Evolutionary conservation across 805 yeast species (phyloP).

Genomic region (Candida coleopterorum): DNA sequence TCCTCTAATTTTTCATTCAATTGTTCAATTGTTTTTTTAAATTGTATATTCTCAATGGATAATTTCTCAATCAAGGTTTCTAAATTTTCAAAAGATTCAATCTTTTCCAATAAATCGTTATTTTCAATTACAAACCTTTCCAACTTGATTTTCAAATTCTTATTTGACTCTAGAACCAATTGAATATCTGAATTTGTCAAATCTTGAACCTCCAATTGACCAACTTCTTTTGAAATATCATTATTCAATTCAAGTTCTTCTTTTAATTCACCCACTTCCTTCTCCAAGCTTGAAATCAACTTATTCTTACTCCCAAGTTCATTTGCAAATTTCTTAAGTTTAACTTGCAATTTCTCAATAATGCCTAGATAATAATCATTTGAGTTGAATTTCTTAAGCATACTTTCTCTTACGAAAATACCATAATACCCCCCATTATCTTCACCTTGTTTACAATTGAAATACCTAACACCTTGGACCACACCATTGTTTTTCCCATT

Average conservation of each 20-base stretch:
- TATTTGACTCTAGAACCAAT: conserved; percentile 27
- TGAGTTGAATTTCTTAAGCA: background rate
- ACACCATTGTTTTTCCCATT: conserved; percentile 49
- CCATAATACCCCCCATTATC: conserved; percentile 22
- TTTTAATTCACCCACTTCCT: conserved; percentile 20
- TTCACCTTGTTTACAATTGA: conserved; percentile 37
- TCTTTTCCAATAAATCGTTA: conserved; percentile 22
- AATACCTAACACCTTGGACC: conserved; percentile 41
- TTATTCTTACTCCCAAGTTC: conserved; percentile 14
- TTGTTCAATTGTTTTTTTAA: conserved; percentile 25
- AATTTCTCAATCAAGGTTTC: conserved; percentile 31
- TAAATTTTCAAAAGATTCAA: conserved; percentile 33
- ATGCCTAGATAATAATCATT: background rate
- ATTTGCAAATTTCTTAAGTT: conserved; percentile 31
- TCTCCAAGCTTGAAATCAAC: conserved; percentile 13
- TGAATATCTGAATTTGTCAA: conserved; percentile 15
- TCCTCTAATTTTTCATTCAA: conserved; percentile 44
- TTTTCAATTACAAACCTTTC: conserved; percentile 20
- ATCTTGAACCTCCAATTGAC: conserved; percentile 12
- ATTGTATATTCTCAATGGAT: conserved; percentile 30
- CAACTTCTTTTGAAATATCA: conserved; percentile 32
- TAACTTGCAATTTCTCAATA: conserved; percentile 41
- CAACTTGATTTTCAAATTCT: conserved; percentile 31
- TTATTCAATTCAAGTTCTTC: conserved; percentile 35
- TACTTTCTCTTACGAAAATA: conserved; percentile 5